Evolutionary conservation across 1,284 basidiomycete species (phyloP).

Genomic region (Porogramme epimiltina): DNA sequence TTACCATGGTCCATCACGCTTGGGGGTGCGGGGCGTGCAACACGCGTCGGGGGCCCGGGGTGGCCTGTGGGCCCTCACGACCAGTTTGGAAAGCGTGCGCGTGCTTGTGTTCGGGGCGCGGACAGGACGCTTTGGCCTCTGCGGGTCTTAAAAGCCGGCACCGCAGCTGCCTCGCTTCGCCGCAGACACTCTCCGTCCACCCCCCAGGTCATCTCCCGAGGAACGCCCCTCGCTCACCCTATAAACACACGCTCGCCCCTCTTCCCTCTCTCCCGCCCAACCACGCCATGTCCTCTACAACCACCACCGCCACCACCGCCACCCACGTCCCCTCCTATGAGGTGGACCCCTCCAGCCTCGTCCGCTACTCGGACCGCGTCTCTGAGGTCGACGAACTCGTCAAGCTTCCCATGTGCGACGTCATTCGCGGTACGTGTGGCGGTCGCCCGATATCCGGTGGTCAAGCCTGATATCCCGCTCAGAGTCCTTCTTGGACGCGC

Average conservation of each 20-base stretch:
- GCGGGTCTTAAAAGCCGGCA: slow-evolving; percentile 4
- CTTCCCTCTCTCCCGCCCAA: neutral
- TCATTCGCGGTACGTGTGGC: slow-evolving; percentile 51
- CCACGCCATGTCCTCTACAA: neutral
- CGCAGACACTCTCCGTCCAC: too few relatives aligned
- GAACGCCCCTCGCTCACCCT: too few relatives aligned
- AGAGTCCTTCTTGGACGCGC: slow-evolving; percentile 18
- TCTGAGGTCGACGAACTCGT: slow-evolving; percentile 13
- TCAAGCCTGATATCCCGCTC: slow-evolving; percentile 1
- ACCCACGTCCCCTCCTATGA: neutral
- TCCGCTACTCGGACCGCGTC: slow-evolving; percentile 5
- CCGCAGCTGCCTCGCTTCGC: neutral
- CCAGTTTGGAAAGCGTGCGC: slow-evolving; percentile 11
- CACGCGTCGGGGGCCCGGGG: too few relatives aligned
- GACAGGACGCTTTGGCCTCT: slow-evolving; percentile 14
- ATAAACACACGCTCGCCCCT: neutral
- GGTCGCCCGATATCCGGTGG: neutral
- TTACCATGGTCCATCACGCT: slow-evolving; percentile 13
- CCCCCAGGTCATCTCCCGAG: too few relatives aligned
- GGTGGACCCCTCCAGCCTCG: slow-evolving; percentile 13
- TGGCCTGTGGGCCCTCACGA: slow-evolving; percentile 17
- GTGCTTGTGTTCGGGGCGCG: slow-evolving; percentile 2
- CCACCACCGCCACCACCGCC: neutral
- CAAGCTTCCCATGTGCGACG: slow-evolving; percentile 3
- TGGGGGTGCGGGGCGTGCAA: too few relatives aligned